These are phyloP conservation scores for Tuctoria greenei DNA, from an alignment of 176 grass and related monocot genomes.

Conservation along the genomic window DNA sequence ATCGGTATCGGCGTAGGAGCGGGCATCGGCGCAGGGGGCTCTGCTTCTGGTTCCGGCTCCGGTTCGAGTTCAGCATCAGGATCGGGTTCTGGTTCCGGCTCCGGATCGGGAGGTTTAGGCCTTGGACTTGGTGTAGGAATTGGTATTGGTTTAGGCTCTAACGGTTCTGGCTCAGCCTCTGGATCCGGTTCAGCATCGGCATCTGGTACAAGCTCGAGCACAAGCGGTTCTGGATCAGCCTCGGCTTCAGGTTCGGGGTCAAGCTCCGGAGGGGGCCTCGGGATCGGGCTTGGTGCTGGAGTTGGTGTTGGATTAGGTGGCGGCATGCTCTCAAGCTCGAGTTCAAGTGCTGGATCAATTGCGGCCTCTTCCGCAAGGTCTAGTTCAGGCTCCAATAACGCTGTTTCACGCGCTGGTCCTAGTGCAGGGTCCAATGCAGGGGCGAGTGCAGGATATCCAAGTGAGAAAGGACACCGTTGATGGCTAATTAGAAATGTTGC, in stretches of 20 bases:
- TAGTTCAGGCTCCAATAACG: neutral
- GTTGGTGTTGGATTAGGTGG: slow-evolving; percentile 4
- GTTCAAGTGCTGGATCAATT: neutral
- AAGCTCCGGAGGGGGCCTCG: slow-evolving; percentile 12
- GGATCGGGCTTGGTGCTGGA: slow-evolving; percentile 28
- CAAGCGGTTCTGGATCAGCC: slow-evolving; percentile 9
- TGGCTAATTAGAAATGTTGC: neutral
- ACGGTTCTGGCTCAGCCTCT: slow-evolving; percentile 5
- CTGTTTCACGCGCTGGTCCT: neutral
- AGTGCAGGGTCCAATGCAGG: neutral
- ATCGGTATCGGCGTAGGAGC: slow-evolving; percentile 48
- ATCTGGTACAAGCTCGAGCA: slow-evolving; percentile 7
- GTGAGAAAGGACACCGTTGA: slow-evolving; percentile 16
- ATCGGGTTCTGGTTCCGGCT: slow-evolving; percentile 30
- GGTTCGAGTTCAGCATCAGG: slow-evolving; percentile 24
- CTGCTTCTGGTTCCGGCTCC: neutral
- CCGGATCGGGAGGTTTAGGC: slow-evolving; percentile 35
- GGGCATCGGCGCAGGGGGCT: slow-evolving; percentile 35
- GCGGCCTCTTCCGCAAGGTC: neutral
- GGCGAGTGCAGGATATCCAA: neutral
- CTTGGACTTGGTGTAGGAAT: slow-evolving; percentile 48
- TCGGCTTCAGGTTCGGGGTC: slow-evolving; percentile 30
- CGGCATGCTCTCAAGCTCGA: neutral
- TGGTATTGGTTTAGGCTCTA: slow-evolving; percentile 43
- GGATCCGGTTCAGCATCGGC: slow-evolving; percentile 2